Evolutionary conservation across 148 eudicot genomes (phyloP).

Genomic region (Chenopodium formosanum): DNA sequence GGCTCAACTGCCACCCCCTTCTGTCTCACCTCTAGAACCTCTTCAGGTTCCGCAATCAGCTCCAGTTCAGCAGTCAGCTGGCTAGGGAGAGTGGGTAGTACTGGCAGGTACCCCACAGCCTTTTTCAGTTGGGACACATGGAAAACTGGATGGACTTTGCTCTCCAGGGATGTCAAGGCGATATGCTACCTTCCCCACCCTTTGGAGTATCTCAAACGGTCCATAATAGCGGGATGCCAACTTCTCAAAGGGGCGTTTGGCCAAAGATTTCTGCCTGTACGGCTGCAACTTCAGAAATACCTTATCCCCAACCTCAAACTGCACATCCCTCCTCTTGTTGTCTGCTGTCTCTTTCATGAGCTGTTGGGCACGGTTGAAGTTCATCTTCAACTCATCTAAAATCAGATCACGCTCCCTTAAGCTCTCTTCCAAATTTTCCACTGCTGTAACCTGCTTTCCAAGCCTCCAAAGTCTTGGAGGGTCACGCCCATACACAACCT

Average conservation of each 20-base stretch:
- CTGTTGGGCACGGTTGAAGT: neutral
- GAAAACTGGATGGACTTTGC: neutral
- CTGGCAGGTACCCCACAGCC: neutral
- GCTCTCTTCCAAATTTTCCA: neutral
- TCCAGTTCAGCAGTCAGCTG: neutral
- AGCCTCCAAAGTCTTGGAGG: neutral
- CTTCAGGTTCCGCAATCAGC: neutral
- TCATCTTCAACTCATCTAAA: neutral
- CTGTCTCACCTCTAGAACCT: rapidly evolving
- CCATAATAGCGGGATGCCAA: neutral
- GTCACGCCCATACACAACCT: neutral
- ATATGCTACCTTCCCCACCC: neutral
- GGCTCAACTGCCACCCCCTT: rapidly evolving
- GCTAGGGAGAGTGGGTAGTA: rapidly evolving
- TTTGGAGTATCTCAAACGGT: neutral
- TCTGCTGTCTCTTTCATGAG: neutral
- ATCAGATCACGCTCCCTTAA: neutral
- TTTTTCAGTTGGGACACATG: neutral
- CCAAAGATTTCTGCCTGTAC: neutral
- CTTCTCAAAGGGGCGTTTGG: neutral
- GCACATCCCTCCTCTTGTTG: neutral
- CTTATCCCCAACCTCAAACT: neutral
- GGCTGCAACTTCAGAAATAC: neutral
- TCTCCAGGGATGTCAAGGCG: neutral
- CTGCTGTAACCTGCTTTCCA: neutral